These are phyloP conservation scores for Westerdykella aurantiaca DNA, from an alignment of 2,329 filamentous ascomycete genomes.

Conservation along the genomic window DNA sequence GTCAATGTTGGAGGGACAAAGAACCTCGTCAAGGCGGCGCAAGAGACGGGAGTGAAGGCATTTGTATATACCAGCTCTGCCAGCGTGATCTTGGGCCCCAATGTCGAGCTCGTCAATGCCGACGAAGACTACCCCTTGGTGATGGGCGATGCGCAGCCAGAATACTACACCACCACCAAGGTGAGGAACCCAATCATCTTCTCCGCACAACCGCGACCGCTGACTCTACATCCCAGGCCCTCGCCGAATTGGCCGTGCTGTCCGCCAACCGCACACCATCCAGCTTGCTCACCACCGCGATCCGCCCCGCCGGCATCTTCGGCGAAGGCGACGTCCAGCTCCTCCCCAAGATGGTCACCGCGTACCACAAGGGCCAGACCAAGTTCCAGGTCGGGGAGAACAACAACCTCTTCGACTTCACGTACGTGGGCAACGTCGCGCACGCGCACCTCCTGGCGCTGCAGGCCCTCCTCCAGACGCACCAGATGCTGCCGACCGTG, in stretches of 20 bases:
- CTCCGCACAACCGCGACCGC: not conserved
- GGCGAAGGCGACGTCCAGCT: constrained; percentile 45
- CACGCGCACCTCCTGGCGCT: constrained; percentile 49
- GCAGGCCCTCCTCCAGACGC: constrained; percentile 44
- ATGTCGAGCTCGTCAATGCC: constrained; percentile 44
- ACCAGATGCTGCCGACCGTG: constrained; percentile 30
- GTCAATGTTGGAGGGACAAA: constrained; percentile 50
- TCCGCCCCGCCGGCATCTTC: constrained; percentile 49
- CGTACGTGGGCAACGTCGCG: constrained; percentile 49
- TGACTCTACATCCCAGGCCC: constrained; percentile 29
- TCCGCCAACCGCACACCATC: constrained; percentile 43
- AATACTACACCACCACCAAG: constrained; percentile 50
- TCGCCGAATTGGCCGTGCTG: constrained; percentile 46
- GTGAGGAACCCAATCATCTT: constrained; percentile 11
- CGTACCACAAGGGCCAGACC: constrained; percentile 44
- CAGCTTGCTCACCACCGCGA: constrained; percentile 45
- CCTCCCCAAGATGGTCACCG: constrained; percentile 42
- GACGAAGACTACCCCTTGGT: constrained; percentile 45
- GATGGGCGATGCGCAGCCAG: constrained; percentile 43
- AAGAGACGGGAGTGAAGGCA: constrained; percentile 46
- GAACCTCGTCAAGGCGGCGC: constrained; percentile 43
- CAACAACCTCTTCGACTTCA: constrained; percentile 51
- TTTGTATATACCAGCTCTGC: constrained; percentile 51
- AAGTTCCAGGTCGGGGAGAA: constrained; percentile 49
- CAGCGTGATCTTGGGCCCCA: constrained; percentile 44